phyloP scores from a whole-genome alignment of 2,329 filamentous ascomycete genomes.

The Trichoderma sp. region DNA sequence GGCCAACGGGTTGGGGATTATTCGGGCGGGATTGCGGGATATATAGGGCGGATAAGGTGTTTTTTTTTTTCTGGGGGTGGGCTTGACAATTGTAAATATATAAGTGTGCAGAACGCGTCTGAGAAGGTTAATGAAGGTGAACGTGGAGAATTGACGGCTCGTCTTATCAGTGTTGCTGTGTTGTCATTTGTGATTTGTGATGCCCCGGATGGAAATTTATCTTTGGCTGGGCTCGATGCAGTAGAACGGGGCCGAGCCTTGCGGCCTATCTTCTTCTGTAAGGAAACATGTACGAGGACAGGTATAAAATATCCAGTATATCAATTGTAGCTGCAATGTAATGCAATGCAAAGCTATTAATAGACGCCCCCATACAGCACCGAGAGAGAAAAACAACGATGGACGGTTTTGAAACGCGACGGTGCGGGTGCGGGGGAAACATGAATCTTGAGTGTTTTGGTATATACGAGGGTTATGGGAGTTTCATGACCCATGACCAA shows the following conservation, averaged over 20 bases:
- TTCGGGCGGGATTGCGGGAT: neutral
- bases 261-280: neutral
- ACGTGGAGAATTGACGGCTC: neutral
- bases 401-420: neutral
- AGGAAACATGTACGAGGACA: neutral
- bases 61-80: neutral
- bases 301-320: neutral
- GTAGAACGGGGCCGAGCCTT: neutral
- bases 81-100: neutral
- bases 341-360: neutral
- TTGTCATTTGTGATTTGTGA: conserved; percentile 6
- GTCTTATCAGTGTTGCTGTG: neutral
- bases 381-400: neutral
- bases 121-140: conserved; percentile 13
- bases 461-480: neutral
- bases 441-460: neutral
- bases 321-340: neutral
- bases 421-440: neutral
- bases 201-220: neutral
- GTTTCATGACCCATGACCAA: conserved; percentile 2
- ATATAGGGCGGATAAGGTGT: conserved; percentile 3
- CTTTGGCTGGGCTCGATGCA: too few relatives aligned
- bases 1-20: neutral
- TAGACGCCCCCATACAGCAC: neutral
- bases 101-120: neutral